Evolutionary conservation across 2,329 filamentous ascomycete species (phyloP).

Genomic region (Monilinia aucupariae): DNA sequence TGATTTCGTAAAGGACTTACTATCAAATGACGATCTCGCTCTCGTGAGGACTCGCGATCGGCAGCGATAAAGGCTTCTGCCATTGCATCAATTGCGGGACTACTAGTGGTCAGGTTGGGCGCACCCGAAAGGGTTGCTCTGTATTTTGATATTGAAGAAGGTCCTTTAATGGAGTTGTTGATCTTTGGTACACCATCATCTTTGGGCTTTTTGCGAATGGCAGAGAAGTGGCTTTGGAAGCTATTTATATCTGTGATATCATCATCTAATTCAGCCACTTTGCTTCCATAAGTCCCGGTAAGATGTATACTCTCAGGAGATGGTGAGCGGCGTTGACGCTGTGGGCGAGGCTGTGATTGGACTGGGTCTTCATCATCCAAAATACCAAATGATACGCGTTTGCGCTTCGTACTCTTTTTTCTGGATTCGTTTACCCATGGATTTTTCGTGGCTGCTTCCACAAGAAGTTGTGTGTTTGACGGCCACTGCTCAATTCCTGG

Average conservation of each 20-base stretch:
- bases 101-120: constrained; percentile 22
- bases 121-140: constrained; percentile 21
- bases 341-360: constrained; percentile 1
- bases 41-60: constrained; percentile 34
- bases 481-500: neutral
- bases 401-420: constrained; percentile 21
- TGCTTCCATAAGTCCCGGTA: constrained; percentile 2
- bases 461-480: constrained; percentile 26
- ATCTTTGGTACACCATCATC: constrained; percentile 18
- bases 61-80: constrained; percentile 46
- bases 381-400: constrained; percentile 32
- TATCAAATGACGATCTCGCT: constrained; percentile 15
- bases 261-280: constrained; percentile 23
- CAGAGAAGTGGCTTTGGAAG: constrained; percentile 25
- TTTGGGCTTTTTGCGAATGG: neutral
- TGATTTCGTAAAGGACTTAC: constrained; percentile 29
- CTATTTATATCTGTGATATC: constrained; percentile 15
- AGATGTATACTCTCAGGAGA: constrained; percentile 20
- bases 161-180: constrained; percentile 20
- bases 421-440: constrained; percentile 28
- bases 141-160: constrained; percentile 19
- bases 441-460: constrained; percentile 28
- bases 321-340: constrained; percentile 21
- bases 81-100: constrained; percentile 45
- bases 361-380: constrained; percentile 9